phyloP scores from a whole-genome alignment of 2,329 filamentous ascomycete genomes.

The Colletotrichum chlorophyti region DNA sequence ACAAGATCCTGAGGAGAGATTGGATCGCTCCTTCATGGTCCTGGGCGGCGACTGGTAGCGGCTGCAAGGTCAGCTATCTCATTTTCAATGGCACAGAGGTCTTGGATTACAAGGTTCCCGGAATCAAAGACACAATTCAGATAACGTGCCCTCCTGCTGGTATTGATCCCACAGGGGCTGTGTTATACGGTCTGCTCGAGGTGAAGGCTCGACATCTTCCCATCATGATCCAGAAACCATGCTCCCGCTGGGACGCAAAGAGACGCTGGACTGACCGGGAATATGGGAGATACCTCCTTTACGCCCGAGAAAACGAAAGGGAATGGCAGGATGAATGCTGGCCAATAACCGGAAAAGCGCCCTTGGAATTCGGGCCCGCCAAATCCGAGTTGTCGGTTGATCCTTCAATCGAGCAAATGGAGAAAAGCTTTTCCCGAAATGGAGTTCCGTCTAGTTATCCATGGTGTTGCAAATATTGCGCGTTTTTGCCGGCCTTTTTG shows the following conservation, averaged over 20 bases:
- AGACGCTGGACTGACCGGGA: not conserved
- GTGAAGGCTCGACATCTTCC: not conserved
- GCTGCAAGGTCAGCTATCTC: constrained; percentile 1
- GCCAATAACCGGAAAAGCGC: not conserved
- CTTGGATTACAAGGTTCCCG: not conserved
- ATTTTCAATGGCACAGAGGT: not conserved
- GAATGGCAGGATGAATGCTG: not conserved
- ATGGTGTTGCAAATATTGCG: not conserved
- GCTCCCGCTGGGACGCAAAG: not conserved
- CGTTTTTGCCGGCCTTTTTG: not conserved
- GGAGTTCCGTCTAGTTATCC: not conserved
- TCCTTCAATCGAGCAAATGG: not conserved
- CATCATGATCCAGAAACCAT: constrained; percentile 2
- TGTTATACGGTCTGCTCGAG: not conserved
- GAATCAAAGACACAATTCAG: not conserved
- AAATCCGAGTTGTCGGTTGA: constrained; percentile 2
- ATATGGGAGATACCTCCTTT: not conserved
- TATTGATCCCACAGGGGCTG: not conserved
- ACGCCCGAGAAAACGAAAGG: not conserved
- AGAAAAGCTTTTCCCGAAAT: not conserved
- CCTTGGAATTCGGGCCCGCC: not conserved
- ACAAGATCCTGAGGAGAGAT: not conserved
- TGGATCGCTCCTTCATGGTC: constrained; percentile 15
- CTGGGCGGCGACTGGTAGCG: constrained; percentile 8
- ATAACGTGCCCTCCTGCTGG: not conserved